Evolutionary conservation across 1,284 basidiomycete genomes (phyloP), one percentile per base, ranked within the genome.

Genomic region (Sanguinoderma infundibulare): DNA sequence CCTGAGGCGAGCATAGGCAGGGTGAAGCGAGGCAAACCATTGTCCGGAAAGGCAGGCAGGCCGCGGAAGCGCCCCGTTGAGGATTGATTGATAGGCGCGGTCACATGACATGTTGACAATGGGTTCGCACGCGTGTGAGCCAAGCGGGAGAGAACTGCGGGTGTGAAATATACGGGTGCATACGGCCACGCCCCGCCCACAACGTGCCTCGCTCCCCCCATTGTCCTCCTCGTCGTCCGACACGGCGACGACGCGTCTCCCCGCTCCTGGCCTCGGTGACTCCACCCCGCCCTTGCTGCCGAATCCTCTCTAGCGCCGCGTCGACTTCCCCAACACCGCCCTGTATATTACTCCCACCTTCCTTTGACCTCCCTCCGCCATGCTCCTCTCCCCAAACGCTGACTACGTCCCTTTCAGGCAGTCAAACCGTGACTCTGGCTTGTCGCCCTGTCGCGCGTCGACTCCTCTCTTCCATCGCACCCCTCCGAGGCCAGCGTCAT

Each of bases 381-480:
- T 75, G 68, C 68, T 79, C 64, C 59, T 78, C 60, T 73, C 78
- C n/a, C 75, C 77, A 39, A 69, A 67, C 55, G 59, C 72, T 56
- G 76, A 78, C 61, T 76, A 74, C 62, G 73, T 74, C 66, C 70
- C 76, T 57, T 72, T 72, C 68, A 70, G 75, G 57, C 67, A 72
- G 63, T 68, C 67, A 67, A 68, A 79, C 69, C 78, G 75, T 74
- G 75, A 79, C 63, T 71, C 71, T 47, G 74, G 74, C 73, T 74
- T 81, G 72, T 78, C 82, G 20, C 79, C 83, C 40, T 83, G 76
- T 72, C 80, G 81, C n/a, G 53, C 62, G 5, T 64, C 65, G 5
- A 65, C 73, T 67, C 34, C 78, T 73, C 70, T 78, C 77, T 67
- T 70, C 68, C 64, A 77, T 60, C 77, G 76, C 44, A 79, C 79